These are phyloP conservation scores for Metarhizium humberi DNA, from an alignment of 2,329 filamentous ascomycete genomes.

Conservation along the genomic window DNA sequence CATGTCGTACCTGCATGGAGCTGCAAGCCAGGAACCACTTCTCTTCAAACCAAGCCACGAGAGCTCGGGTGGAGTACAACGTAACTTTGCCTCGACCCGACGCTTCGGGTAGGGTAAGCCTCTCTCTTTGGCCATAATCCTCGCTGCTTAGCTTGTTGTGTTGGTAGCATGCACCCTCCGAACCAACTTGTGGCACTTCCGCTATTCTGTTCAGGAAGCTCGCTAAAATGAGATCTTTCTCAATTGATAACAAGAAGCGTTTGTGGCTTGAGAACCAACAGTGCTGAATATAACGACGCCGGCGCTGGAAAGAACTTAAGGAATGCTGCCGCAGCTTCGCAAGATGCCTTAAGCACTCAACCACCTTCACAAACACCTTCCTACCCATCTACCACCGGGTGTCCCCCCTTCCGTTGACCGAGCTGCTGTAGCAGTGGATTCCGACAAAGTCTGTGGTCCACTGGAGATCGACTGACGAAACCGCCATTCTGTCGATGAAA, in stretches of 20 bases:
- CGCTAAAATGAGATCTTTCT: neutral
- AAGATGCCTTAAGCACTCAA: no score
- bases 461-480: neutral
- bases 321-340: neutral
- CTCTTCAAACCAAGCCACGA: conserved; percentile 1
- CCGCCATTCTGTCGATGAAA: neutral
- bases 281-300: neutral
- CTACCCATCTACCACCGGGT: neutral
- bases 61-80: neutral
- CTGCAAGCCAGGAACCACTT: conserved; percentile 1
- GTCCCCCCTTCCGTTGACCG: neutral
- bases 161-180: neutral
- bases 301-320: neutral
- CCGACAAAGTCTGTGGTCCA: neutral
- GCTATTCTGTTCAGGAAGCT: neutral
- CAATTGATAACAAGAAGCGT: neutral
- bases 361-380: neutral
- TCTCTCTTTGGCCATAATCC: neutral
- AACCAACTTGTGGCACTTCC: neutral
- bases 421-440: neutral
- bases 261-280: neutral
- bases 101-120: conserved; percentile 3
- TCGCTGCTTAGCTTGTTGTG: neutral
- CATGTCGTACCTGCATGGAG: conserved; percentile 8
- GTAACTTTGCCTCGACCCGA: conserved; percentile 3